Percentiles rank a stretch among this genome's conserved stretches.
Conservation (phyloP, 306 rosid species). For the Acacia melanoxylon region DNA sequence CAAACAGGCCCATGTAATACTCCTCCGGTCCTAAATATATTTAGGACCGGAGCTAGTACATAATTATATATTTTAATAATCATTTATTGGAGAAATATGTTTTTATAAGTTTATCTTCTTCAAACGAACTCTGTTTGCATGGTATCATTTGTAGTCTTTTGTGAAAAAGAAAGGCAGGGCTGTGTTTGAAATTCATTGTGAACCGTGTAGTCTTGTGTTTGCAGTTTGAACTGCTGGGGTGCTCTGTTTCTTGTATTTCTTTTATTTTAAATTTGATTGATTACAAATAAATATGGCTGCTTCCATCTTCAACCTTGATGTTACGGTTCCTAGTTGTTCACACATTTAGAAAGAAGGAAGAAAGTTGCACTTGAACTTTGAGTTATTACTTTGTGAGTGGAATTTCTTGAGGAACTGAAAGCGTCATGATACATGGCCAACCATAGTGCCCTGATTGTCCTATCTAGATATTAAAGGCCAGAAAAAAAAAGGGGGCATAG, state of each 20-base stretch:
- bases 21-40: too few species aligned
- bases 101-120: neutral
- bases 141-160: neutral
- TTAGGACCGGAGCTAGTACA: too few species aligned
- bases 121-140: neutral
- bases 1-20: neutral
- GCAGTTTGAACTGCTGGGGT: neutral
- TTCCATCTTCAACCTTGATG: constrained; percentile 26
- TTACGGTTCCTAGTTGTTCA: neutral
- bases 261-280: neutral
- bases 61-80: neutral
- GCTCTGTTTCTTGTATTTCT: neutral
- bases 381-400: neutral
- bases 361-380: neutral
- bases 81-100: neutral
- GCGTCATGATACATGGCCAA: neutral
- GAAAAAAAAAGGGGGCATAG: neutral
- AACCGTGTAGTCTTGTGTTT: neutral
- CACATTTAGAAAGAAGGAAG: neutral
- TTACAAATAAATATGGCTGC: neutral
- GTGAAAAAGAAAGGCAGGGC: neutral
- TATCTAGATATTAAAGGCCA: neutral
- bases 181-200: neutral
- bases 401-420: neutral
- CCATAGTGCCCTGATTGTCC: neutral